phyloP scores from a whole-genome alignment of 2,329 filamentous ascomycete genomes.

The Sporothrix protearum region DNA sequence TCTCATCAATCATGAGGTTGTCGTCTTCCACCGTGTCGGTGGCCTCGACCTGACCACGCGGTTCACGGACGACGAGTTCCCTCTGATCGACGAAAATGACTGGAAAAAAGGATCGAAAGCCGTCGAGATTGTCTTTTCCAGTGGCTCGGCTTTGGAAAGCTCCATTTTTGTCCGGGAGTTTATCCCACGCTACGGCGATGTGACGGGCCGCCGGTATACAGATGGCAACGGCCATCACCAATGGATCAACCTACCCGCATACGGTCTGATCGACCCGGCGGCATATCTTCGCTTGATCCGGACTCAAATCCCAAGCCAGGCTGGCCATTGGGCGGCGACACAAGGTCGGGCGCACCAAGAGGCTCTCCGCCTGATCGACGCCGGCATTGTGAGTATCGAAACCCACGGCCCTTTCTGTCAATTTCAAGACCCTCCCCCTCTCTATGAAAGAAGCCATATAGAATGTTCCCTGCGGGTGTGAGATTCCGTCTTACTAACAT shows the following conservation, averaged over 20 bases:
- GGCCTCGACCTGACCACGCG: slow-evolving; percentile 26
- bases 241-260: slow-evolving; percentile 26
- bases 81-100: slow-evolving; percentile 17
- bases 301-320: background rate
- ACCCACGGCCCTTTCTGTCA: background rate
- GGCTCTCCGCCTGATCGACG: slow-evolving; percentile 23
- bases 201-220: slow-evolving; percentile 25
- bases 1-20: background rate
- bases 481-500: background rate
- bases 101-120: slow-evolving; percentile 5
- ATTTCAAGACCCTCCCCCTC: background rate
- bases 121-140: slow-evolving; percentile 22
- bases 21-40: slow-evolving; percentile 28
- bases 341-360: slow-evolving; percentile 25
- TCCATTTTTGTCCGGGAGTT: slow-evolving; percentile 21
- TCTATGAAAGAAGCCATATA: background rate
- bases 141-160: slow-evolving; percentile 17
- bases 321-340: slow-evolving; percentile 13
- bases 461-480: background rate
- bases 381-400: slow-evolving; percentile 15
- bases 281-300: slow-evolving; percentile 11
- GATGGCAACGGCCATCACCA: slow-evolving; percentile 20
- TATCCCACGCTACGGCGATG: slow-evolving; percentile 23
- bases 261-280: slow-evolving; percentile 21
- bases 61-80: slow-evolving; percentile 22